Base-by-base conservation (phyloP, 371 early-diverging fungal species). In the Apophysomyces ossiformis region DNA sequence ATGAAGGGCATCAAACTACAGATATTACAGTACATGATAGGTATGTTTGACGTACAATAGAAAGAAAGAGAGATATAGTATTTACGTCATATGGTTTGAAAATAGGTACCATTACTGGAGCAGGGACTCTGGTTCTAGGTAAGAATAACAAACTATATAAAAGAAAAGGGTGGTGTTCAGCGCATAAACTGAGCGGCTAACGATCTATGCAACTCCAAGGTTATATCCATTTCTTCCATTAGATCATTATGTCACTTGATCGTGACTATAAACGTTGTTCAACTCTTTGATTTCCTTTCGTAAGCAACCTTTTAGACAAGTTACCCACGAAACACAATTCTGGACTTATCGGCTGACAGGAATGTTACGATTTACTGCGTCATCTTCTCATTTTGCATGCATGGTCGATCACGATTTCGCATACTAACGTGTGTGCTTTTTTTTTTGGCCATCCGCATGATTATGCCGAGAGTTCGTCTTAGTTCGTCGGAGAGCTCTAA, bases 1-100 rank as follows among this genome's bases (percentile, higher is more conserved):
- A 90, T 96, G 92, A 95, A 96, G 77, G 88, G 91, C n/a, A 93
- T 96, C 69, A 95, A 95, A 69, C 84, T 92, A 45, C 91, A 90
- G 66, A 92, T 92, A 21, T 66, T 93, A 41, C 93, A 92, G 73
- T 93, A 93, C 63, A 91, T 92, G 91, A 87, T 93, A 26, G 88
- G 86, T 66, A 65, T 63, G 59, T 45, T 26, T 57, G 8, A 35
- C 58, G 37, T 41, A n/a, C 9, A 36, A 7, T 13, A 0, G 13
- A 41, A 41, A 39, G 35, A 36, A 35, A 58, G 37, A 5, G 38
- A 39, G 11, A 13, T 13, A 35, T 2, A 32, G 7, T 36, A 16
- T 32, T 58, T 7, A 57, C n/a, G 1, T 32, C 35, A 41, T 11
- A 11, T n/a, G 8, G 6, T 8, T 26, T 26, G 32, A 26, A 26